Base-by-base conservation (phyloP, 2,329 filamentous ascomycete genomes). In the Pyricularia sp. region DNA sequence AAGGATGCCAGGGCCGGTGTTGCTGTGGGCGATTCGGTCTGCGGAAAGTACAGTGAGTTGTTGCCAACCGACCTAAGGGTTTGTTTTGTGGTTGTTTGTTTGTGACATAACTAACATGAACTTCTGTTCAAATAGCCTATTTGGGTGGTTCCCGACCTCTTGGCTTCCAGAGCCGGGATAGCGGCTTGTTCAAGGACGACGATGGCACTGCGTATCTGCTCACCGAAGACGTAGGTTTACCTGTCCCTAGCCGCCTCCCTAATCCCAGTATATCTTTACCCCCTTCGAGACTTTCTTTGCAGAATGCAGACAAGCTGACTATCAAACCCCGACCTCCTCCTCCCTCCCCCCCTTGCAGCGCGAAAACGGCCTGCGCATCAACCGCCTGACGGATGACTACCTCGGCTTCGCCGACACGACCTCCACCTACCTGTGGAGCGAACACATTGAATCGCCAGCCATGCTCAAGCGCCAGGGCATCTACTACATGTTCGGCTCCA, bases 141-240 rank as follows among this genome's bases (percentile, higher is more conserved):
- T 65, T 73, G 10, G 65, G 70, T n/a, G 80, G 79, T 72, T 81
- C 79, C 70, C 73, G 70, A 64, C 73, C 74, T 17, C 70, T 75
- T 20, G 72, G 72, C 1, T 77, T 73, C 25, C 76, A 75, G 71
- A 74, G 72, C 67, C 74, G 73, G 1, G 88, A 90, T 70, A 84
- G 88, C 71, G 85, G 86, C 0, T 75, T 90, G 2, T 90, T 85
- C 74, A 83, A 87, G 72, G 88, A 90, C 68, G 85, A 87, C 50
- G 85, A 89, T 72, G 87, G 86, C 0, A 81, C 81, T 0, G 88
- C 78, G 0, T 91, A 90, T 73, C 80, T 91, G 1, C 73, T 90
- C 36, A 86, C 84, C 0, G 87, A 90, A 77, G 88, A 90, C 72
- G 86, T 88, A 76, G 74, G 9, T 23, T 31, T 9, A 17, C 23